Conservation (phyloP, 148 eudicot species). For the Vaccinium macrocarpon region DNA sequence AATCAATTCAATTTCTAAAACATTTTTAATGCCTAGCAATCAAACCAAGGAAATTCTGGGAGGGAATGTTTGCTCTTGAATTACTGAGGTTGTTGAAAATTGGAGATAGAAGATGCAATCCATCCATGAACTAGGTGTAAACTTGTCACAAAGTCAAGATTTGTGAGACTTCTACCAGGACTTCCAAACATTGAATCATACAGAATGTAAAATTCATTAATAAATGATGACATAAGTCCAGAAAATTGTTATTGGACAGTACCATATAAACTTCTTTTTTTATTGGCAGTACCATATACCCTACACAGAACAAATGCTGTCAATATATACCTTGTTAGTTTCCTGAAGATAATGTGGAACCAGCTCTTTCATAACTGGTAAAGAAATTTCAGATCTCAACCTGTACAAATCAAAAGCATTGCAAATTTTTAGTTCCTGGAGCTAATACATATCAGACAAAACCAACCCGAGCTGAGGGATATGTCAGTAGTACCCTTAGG, state of each 20-base stretch:
- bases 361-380: slow-evolving; percentile 89
- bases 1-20: background rate
- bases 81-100: background rate
- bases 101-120: background rate
- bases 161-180: background rate
- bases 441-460: background rate
- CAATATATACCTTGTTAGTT: slow-evolving; percentile 63
- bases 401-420: slow-evolving; percentile 36
- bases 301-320: background rate
- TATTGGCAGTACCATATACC: background rate
- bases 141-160: background rate
- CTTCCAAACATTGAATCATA: background rate
- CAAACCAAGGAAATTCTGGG: background rate
- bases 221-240: background rate
- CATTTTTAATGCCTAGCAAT: background rate
- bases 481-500: background rate
- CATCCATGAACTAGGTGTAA: background rate
- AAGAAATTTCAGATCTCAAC: slow-evolving; percentile 78
- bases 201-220: background rate
- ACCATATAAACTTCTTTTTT: background rate
- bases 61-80: background rate
- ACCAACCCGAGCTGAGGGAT: background rate
- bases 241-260: background rate
- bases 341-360: slow-evolving; percentile 99
- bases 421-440: background rate